A percentile compares a stretch with the other conserved stretches of the same genome.
Conservation (phyloP, 1,284 basidiomycete genomes). For the Apiotrichum porosum region DNA sequence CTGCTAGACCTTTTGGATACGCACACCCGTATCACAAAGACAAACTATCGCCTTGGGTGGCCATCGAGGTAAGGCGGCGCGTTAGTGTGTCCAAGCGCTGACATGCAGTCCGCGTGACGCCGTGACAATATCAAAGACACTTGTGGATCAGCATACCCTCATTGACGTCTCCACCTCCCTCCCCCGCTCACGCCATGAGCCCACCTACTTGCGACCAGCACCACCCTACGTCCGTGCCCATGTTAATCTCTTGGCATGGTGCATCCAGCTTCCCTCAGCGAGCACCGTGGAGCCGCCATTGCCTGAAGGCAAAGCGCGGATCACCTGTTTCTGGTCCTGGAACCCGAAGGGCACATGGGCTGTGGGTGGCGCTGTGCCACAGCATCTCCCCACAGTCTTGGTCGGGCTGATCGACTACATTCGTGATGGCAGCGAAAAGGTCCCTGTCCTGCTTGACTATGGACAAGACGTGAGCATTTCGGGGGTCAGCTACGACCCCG, state of each 20-base stretch:
- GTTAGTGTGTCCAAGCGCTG: too few relatives aligned
- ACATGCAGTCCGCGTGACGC: conserved; percentile 72
- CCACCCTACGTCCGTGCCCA: conserved; percentile 93
- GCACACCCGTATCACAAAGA: conserved; percentile 77
- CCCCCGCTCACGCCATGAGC: conserved; percentile 83
- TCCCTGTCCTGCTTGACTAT: conserved; percentile 72
- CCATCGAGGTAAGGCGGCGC: conserved; percentile 71
- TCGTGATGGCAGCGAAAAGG: conserved; percentile 63
- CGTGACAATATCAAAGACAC: conserved; percentile 83
- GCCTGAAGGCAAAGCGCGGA: conserved; percentile 55
- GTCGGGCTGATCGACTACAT: conserved; percentile 73
- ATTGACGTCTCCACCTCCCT: conserved; percentile 94
- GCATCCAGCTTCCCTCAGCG: conserved; percentile 62
- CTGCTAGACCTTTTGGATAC: conserved; percentile 82
- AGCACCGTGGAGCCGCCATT: conserved; percentile 43
- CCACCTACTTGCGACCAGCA: conserved; percentile 84
- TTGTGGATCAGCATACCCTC: conserved; percentile 73
- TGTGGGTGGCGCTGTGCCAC: conserved; percentile 57
- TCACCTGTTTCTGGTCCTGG: conserved; percentile 94
- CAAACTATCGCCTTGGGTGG: conserved; percentile 90
- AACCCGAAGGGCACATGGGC: conserved; percentile 86
- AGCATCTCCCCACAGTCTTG: conserved; percentile 76
- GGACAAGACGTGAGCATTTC: conserved; percentile 78
- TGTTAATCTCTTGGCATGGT: conserved; percentile 85
- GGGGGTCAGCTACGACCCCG: conserved; percentile 68